Base-by-base conservation (phyloP, 2,329 filamentous ascomycete species). In the Tolypocladium endophyticum region DNA sequence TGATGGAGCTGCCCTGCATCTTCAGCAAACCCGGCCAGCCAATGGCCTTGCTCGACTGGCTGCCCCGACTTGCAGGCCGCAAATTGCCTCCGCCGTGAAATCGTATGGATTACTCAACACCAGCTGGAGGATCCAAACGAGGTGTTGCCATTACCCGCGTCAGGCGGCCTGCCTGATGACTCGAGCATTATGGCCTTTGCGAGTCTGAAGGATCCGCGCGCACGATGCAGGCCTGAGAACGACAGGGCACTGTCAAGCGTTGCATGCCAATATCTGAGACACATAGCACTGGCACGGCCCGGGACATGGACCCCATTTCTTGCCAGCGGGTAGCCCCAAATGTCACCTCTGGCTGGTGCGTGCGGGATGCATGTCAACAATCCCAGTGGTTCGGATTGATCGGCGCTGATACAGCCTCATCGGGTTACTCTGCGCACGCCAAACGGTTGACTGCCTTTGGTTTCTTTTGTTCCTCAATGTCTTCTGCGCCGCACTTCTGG, bases 321-420 rank as follows among this genome's bases (percentile, higher is more conserved):
- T 9, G 14, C 28, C 18, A 18, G 33, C 47, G 28, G 47, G 18
- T 11, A n/a, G n/a, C 3, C 47, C 12, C 28, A 53, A 9, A 7
- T 33, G 28, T 30, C 47, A 52, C 28, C 5, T 33, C 47, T 33
- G 43, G 43, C 43, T 25, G 43, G 23, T 20, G 39, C 30, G 30
- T 36, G 58, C 38, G 50, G 36, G 38, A 57, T 61, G 59, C 59
- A 45, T 55, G 59, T 61, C 59, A 61, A 58, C 53, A 11, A 18
- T 58, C 59, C 63, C 61, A 54, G 41, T 38, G 55, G 57, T 57
- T 57, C 60, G 60, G 63, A 58, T 60, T 61, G 61, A 61, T 63
- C 58, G 60, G 58, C 61, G 56, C 55, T 55, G 57, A 57, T 36
- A 43, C 36, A 58, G 35, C 58, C 57, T 58, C 54, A 55, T 59